Percentiles rank a stretch among this genome's conserved stretches.
Evolutionary conservation across 768 basidiomycete species (phyloP).

Genomic region (Phylloporus scabripes): DNA sequence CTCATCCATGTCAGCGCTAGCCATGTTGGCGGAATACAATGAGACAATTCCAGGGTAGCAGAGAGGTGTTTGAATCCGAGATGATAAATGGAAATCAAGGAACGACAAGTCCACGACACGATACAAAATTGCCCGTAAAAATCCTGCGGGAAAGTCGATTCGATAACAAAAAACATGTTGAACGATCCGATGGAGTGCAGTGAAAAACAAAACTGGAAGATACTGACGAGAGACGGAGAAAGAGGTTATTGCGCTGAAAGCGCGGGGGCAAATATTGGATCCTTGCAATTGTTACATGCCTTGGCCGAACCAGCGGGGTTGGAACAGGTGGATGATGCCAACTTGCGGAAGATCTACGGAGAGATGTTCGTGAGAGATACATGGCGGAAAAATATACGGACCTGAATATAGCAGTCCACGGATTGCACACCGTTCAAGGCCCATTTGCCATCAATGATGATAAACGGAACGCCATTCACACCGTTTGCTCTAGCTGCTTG

Average conservation of each 20-base stretch:
- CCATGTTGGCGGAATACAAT: background rate
- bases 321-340: constrained; percentile 16
- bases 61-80: constrained; percentile 4
- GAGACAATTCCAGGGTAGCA: constrained; percentile 1
- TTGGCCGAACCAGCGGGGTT: constrained; percentile 2
- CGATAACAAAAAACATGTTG: constrained; percentile 11
- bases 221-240: background rate
- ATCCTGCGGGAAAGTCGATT: constrained; percentile 17
- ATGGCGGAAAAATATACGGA: constrained; percentile 11
- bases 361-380: background rate
- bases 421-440: constrained; percentile 43
- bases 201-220: background rate
- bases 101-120: constrained; percentile 11
- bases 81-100: constrained; percentile 9
- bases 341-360: constrained; percentile 29
- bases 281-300: constrained; percentile 20
- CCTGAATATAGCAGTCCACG: constrained; percentile 36
- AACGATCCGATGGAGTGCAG: constrained; percentile 14
- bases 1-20: constrained; percentile 7
- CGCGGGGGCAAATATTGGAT: constrained; percentile 13
- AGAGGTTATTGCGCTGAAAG: constrained; percentile 21
- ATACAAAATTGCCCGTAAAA: constrained; percentile 7
- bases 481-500: constrained; percentile 38
- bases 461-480: constrained; percentile 49
- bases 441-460: constrained; percentile 43